These are phyloP conservation scores for Cladophialophora yegresii DNA, from an alignment of 2,329 filamentous ascomycete species.

Conservation along the genomic window DNA sequence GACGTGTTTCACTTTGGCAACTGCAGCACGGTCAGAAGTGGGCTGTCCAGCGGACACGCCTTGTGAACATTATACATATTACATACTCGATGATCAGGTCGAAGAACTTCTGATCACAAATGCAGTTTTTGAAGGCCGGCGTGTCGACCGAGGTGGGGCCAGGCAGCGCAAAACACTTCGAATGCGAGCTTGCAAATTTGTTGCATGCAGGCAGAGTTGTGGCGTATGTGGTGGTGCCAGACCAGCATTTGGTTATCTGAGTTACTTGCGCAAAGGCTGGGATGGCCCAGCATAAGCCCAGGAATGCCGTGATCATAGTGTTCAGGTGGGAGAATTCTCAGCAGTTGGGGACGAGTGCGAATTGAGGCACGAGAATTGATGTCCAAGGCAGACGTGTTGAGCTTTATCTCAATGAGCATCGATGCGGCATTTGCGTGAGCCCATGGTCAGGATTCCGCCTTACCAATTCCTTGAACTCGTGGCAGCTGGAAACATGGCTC, in stretches of 20 bases:
- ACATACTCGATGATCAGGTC: background rate
- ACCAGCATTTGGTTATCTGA: background rate
- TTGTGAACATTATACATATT: background rate
- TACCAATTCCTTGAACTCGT: background rate
- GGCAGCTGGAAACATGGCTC: background rate
- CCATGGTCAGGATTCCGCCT: background rate
- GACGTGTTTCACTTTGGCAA: background rate
- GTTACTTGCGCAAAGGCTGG: background rate
- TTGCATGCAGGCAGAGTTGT: background rate
- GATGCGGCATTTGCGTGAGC: background rate
- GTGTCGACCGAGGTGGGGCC: background rate
- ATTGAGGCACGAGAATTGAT: background rate
- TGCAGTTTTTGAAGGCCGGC: background rate
- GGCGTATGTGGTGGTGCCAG: background rate
- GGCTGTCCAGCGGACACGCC: background rate
- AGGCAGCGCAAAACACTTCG: background rate
- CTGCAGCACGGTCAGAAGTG: background rate
- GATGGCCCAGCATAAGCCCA: background rate
- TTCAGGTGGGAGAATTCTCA: background rate
- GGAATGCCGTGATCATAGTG: background rate
- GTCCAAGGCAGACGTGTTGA: background rate
- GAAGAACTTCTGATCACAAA: background rate
- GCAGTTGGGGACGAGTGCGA: background rate
- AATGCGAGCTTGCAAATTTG: background rate
- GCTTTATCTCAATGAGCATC: background rate